Base-by-base conservation (phyloP, 2,329 filamentous ascomycete genomes). In the Scedosporium aurantiacum region DNA sequence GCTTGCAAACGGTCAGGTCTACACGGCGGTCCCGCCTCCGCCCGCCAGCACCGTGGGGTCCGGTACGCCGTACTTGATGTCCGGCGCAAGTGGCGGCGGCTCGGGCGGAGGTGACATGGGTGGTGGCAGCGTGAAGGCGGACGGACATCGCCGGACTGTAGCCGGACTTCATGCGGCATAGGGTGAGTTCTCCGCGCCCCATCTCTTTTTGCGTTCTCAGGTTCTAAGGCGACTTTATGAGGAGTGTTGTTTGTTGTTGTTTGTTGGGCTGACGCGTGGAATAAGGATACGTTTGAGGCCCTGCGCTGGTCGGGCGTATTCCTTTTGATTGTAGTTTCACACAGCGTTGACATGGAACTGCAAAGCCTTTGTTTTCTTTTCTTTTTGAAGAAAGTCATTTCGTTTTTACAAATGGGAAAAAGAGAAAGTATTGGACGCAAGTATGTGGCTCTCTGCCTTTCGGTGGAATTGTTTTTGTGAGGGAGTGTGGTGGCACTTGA, bases 1-100 rank as follows among this genome's bases (percentile, higher is more conserved):
- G 52, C 52, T 61, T 4, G 52, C 37, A 7, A 61, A 61, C 14
- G 60, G 60, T 14, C 60, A 61, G 4, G 54, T 57, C 5, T 61
- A 61, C 23, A 50, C 60, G 14, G 41, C 60, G 8, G 16, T 61
- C 3, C 60, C 60, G 54, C n/a, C 18, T 25, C 37, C 59, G 28
- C 32, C 43, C 4, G 21, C 43, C 5, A 27, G 47, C n/a, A 12
- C 25, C 2, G 25, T n/a, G 14, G 58, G 58, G 7, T 27, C 57
- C 12, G 55, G 28, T n/a, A 18, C 40, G 2, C 2, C 57, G 25
- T 61, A 61, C 37, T n/a, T 57, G 32, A 21, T 58, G 50, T 7
- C 50, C 21, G 50, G 50, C 12, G 27, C 16, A 5, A 12, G 5
- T 27, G 47, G 58, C 4, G 47, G 58, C 37, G 47, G 43, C 47